phyloP scores from a whole-genome alignment of 495 filamentous ascomycete genomes.

The Xylaria flabelliformis region DNA sequence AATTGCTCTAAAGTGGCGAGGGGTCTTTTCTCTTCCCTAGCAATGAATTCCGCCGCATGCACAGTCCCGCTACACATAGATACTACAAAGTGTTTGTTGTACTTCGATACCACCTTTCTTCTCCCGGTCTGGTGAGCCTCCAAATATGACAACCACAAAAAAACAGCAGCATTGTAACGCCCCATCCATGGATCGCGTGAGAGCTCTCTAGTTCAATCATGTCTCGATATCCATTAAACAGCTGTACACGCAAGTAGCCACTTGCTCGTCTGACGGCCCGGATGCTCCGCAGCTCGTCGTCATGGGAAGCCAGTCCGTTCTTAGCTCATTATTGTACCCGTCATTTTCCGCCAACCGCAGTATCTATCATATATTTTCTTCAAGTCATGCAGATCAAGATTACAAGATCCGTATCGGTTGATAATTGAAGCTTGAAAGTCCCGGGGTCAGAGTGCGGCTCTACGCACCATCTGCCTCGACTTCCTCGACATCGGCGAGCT shows the following conservation, averaged over 20 bases:
- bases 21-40: not conserved
- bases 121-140: slow-evolving; percentile 23
- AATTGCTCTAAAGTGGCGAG: slow-evolving; percentile 2
- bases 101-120: slow-evolving; percentile 14
- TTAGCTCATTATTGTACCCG: slow-evolving; percentile 27
- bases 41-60: slow-evolving; percentile 21
- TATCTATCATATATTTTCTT: slow-evolving; percentile 31
- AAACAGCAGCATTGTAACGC: slow-evolving; percentile 35
- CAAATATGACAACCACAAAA: slow-evolving; percentile 27
- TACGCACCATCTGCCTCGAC: slow-evolving; percentile 39
- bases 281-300: not conserved
- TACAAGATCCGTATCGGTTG: slow-evolving; percentile 29
- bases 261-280: slow-evolving; percentile 22
- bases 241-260: slow-evolving; percentile 24
- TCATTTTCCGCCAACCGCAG: slow-evolving; percentile 17
- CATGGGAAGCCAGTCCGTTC: slow-evolving; percentile 17
- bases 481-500: slow-evolving; percentile 54
- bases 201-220: slow-evolving; percentile 45
- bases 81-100: slow-evolving; percentile 25
- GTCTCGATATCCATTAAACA: slow-evolving; percentile 45
- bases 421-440: slow-evolving; percentile 28
- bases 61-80: slow-evolving; percentile 24
- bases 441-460: slow-evolving; percentile 32
- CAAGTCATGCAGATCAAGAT: slow-evolving; percentile 25
- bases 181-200: slow-evolving; percentile 33